Evolutionary conservation across 1,284 basidiomycete species (phyloP).

Genomic region (Malassezia cuniculi): DNA sequence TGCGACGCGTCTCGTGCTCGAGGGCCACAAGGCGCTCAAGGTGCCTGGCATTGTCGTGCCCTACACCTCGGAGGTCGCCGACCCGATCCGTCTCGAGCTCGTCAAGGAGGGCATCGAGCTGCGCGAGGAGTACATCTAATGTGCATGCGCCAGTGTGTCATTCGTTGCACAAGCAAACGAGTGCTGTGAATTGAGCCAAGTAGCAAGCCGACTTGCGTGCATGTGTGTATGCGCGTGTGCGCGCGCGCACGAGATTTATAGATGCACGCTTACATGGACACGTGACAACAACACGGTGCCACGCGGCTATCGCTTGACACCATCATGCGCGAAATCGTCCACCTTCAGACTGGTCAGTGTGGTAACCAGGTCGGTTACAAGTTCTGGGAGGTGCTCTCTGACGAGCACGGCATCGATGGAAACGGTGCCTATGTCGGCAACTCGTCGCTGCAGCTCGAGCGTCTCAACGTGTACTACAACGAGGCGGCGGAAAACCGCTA

Average conservation of each 20-base stretch:
- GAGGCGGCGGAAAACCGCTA: conserved; percentile 54
- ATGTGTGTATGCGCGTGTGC: no score
- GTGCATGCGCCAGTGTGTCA: no score
- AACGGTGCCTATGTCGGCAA: conserved; percentile 82
- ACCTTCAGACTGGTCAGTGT: conserved; percentile 46
- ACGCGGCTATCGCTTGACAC: no score
- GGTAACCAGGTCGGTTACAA: conserved; percentile 57
- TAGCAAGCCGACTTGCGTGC: no score
- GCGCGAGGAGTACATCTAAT: conserved; percentile 40
- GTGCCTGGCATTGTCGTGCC: conserved; percentile 61
- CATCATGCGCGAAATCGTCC: conserved; percentile 25
- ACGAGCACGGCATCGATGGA: conserved; percentile 88
- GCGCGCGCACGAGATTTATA: no score
- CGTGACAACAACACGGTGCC: no score
- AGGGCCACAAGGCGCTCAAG: conserved; percentile 54
- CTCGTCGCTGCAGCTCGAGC: conserved; percentile 85
- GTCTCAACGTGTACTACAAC: conserved; percentile 54
- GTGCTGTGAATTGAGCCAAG: no score
- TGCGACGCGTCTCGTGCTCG: conserved; percentile 59
- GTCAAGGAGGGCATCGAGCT: conserved; percentile 43
- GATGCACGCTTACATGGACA: no score
- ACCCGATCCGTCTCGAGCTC: conserved; percentile 40
- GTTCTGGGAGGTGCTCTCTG: conserved; percentile 94
- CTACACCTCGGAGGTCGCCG: conserved; percentile 59
- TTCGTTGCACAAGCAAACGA: no score